Evolutionary conservation across 2,329 filamentous ascomycete species (phyloP).

Genomic region (Arthrobotrys sphaeroides): DNA sequence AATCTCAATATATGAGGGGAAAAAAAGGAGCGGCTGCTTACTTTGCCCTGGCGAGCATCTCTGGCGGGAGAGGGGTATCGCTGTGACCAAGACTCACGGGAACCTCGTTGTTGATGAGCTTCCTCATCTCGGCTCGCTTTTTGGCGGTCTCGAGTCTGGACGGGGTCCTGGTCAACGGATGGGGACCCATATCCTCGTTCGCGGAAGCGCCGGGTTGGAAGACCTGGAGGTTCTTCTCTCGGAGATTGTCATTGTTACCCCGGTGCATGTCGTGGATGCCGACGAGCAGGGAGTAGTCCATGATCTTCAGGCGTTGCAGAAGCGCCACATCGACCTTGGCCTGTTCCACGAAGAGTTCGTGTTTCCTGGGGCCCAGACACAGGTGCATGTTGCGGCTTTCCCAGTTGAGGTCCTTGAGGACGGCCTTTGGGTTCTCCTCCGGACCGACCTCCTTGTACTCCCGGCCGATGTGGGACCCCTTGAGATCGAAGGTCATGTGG

Average conservation of each 20-base stretch:
- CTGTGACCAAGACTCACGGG: conserved; percentile 91
- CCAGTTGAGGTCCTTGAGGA: conserved; percentile 97
- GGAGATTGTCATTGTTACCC: conserved; percentile 94
- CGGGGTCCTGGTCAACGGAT: conserved; percentile 83
- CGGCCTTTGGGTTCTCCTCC: conserved; percentile 87
- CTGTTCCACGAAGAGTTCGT: conserved; percentile 86
- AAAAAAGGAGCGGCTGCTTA: conserved; percentile 42
- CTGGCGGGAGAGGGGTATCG: conserved; percentile 86
- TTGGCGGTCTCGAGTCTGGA: conserved; percentile 91
- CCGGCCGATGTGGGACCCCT: conserved; percentile 92
- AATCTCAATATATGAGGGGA: conserved; percentile 27
- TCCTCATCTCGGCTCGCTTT: conserved; percentile 87
- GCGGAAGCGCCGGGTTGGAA: conserved; percentile 66
- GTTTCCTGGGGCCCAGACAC: conserved; percentile 89
- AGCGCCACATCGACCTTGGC: conserved; percentile 86
- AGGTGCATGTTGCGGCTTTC: conserved; percentile 82
- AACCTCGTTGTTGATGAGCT: conserved; percentile 91
- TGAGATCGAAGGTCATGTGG: conserved; percentile 94
- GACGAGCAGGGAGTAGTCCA: conserved; percentile 97
- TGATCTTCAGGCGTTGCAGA: conserved; percentile 88
- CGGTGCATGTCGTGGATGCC: conserved; percentile 90
- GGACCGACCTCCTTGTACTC: conserved; percentile 90
- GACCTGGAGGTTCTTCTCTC: conserved; percentile 82
- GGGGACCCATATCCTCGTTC: conserved; percentile 70
- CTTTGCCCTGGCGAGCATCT: conserved; percentile 65